Evolutionary conservation across 1,284 basidiomycete genomes (phyloP).

Genomic region (Ceratobasidium theobromae): DNA sequence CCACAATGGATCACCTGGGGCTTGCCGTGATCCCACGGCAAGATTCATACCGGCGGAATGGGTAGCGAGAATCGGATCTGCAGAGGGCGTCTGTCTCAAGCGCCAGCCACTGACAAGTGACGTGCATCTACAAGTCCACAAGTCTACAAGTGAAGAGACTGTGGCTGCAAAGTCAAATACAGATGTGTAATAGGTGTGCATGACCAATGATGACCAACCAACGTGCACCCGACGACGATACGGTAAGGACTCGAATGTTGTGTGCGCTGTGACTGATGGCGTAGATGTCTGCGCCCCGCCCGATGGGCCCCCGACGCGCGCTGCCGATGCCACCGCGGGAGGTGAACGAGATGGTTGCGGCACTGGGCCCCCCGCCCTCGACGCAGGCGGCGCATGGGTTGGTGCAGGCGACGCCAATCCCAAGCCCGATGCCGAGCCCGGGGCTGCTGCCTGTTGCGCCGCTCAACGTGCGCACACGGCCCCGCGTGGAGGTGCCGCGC

Average conservation of each 20-base stretch:
- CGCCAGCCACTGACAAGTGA: too few relatives aligned
- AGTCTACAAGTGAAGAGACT: too few relatives aligned
- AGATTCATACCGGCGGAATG: too few relatives aligned
- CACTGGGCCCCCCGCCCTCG: slow-evolving; percentile 17
- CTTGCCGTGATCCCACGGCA: too few relatives aligned
- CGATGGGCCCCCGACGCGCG: neutral
- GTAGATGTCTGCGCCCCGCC: neutral
- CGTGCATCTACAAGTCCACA: too few relatives aligned
- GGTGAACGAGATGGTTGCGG: neutral
- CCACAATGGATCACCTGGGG: too few relatives aligned
- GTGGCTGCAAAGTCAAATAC: too few relatives aligned
- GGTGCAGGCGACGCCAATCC: slow-evolving; percentile 2
- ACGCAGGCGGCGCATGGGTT: neutral
- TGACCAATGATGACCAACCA: too few relatives aligned
- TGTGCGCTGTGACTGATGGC: neutral
- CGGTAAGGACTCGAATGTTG: neutral
- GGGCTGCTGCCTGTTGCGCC: neutral
- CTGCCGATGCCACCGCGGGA: neutral
- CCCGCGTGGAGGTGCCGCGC: slow-evolving; percentile 16
- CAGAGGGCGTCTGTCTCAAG: too few relatives aligned
- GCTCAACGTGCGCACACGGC: slow-evolving; percentile 5
- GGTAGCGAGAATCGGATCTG: too few relatives aligned
- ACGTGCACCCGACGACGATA: too few relatives aligned
- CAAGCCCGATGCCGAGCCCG: slow-evolving; percentile 23
- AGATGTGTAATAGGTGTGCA: too few relatives aligned